phyloP scores from a whole-genome alignment of 192 early-diverging fungal species.

The Coemansia brasiliensis region DNA sequence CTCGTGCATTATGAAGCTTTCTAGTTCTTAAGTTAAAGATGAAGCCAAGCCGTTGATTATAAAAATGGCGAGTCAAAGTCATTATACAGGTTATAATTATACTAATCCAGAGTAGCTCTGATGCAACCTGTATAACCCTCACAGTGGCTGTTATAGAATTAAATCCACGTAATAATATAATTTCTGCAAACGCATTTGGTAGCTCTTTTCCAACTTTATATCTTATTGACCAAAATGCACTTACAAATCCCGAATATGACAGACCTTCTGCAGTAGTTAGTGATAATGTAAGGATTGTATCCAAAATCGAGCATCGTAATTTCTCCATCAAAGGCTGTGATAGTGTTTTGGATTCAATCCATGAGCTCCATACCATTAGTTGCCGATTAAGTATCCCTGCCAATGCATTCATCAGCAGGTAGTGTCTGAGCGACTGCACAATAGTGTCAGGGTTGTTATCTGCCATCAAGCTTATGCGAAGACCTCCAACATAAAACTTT shows the following conservation, averaged over 20 bases:
- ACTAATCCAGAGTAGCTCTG: neutral
- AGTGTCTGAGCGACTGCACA: slow-evolving; percentile 20
- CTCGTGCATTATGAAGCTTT: neutral
- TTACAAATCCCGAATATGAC: neutral
- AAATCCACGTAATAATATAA: neutral
- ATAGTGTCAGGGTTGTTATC: slow-evolving; percentile 28
- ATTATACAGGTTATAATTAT: neutral
- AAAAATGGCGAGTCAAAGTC: neutral
- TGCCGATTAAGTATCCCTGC: slow-evolving; percentile 10
- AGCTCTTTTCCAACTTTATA: neutral
- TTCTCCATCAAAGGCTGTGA: neutral
- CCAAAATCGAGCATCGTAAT: neutral
- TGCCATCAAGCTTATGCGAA: slow-evolving; percentile 23
- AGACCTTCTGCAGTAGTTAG: slow-evolving; percentile 20
- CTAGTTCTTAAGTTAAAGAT: neutral
- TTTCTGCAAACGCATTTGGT: neutral
- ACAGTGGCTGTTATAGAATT: neutral
- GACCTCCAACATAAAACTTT: slow-evolving; percentile 14
- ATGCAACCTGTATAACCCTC: neutral
- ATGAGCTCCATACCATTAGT: neutral
- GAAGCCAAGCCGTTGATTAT: neutral
- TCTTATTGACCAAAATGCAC: neutral
- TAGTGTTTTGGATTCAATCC: slow-evolving; percentile 4
- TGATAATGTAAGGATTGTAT: slow-evolving; percentile 3
- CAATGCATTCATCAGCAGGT: slow-evolving; percentile 24